Base-by-base conservation (phyloP, 768 basidiomycete species). In the Suillus tomentosus region DNA sequence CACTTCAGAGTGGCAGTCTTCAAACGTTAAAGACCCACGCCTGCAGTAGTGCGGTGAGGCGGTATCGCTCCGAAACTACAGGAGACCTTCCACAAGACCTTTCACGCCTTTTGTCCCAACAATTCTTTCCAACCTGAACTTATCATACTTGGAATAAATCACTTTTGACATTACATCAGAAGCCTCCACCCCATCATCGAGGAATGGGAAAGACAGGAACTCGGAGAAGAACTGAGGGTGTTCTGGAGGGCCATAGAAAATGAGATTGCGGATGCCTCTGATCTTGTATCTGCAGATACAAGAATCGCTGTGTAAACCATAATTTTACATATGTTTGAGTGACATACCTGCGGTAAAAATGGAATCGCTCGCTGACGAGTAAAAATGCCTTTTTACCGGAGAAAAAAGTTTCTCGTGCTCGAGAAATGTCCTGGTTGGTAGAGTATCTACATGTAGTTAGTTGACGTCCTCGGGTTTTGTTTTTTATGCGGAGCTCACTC, bases 341-440 rank as follows among this genome's bases (percentile, higher is more conserved):
- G 50, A 74, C 80, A 51, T 51, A 89, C 90, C 95, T 82, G 67
- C 93, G 87, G 82, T 94, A 98, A 76, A 99, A 99, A 76, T 99
- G 96, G 82, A 98, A 99, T n/a, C 97, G 87, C 73, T 99, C 97
- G 70, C 92, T 96, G 72, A 98, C 81, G 66, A 99, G 82, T 37
- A 99, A 76, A 81, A 99, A 94, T 0, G 90, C 81, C 68, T 90
- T 94, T 69, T 90, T 88, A 48, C 92, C 93, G 24, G 82, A 83
- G 84, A 96, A 98, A 80, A 99, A 99, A 0, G 90, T 86, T 69
- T 95, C 92, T 51, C 97, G 85, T 0, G 96, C 96, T 3, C 95
- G 89, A 5, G 93, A 92, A 67, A 99, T 96, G 62, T 99, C 96
- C 75, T 92, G 89, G 68, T 94, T 96, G 13, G 92, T 87, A 0